These are phyloP conservation scores for Puya raimondii DNA, from an alignment of 176 grass and related monocot genomes.

Conservation along the genomic window DNA sequence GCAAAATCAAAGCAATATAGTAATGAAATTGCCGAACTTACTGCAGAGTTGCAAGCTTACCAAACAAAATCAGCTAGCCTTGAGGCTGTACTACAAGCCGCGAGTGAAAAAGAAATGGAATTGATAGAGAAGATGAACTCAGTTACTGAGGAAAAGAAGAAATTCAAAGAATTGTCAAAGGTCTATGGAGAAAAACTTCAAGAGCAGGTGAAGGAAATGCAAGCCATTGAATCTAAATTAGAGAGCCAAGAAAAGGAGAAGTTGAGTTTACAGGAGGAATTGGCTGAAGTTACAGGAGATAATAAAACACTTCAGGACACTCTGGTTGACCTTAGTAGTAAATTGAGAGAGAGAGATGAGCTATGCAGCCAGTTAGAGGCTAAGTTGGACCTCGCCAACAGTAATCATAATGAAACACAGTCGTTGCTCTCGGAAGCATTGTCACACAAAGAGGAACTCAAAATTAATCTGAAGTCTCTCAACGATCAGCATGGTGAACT, in stretches of 20 bases:
- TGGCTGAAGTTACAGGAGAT: constrained; percentile 49
- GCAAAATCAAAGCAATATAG: constrained; percentile 19
- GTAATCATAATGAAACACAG: constrained; percentile 44
- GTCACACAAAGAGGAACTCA: constrained; percentile 58
- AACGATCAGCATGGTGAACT: constrained; percentile 45
- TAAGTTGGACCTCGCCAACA: constrained; percentile 33
- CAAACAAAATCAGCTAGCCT: constrained; percentile 47
- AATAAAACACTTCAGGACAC: constrained; percentile 33
- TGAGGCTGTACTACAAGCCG: constrained; percentile 31
- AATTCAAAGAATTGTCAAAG: constrained; percentile 47
- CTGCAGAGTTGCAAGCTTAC: constrained; percentile 50
- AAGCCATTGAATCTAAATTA: constrained; percentile 35
- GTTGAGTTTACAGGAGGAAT: constrained; percentile 37
- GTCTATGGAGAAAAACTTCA: constrained; percentile 34
- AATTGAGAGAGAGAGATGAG: constrained; percentile 38
- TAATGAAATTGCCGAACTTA: constrained; percentile 41
- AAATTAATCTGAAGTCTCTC: constrained; percentile 53
- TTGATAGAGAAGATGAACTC: constrained; percentile 37
- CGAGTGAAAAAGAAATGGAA: constrained; percentile 38
- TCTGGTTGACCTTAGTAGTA: constrained; percentile 38
- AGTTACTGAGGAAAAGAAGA: constrained; percentile 60
- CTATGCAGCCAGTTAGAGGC: constrained; percentile 38
- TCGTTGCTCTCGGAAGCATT: constrained; percentile 54
- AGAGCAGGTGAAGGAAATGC: constrained; percentile 48
- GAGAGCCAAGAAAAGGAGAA: constrained; percentile 46